Evolutionary conservation across 2,329 filamentous ascomycete genomes (phyloP).

Genomic region (Lecanicillium sp.): DNA sequence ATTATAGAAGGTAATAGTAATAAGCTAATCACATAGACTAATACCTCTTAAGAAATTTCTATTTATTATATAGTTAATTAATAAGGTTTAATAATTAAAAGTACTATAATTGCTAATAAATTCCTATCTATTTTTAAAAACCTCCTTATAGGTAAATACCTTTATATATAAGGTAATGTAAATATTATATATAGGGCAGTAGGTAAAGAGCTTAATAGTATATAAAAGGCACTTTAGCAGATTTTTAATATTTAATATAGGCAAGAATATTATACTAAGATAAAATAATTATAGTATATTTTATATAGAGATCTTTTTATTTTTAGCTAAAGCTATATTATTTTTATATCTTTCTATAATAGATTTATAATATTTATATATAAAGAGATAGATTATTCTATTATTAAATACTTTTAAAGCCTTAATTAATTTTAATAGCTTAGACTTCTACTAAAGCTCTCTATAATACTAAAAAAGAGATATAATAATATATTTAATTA

Average conservation of each 20-base stretch:
- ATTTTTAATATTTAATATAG: neutral
- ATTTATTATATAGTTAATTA: slow-evolving; percentile 1
- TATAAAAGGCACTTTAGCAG: neutral
- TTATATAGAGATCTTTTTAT: slow-evolving; percentile 2
- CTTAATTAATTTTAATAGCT: slow-evolving; percentile 3
- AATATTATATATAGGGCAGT: slow-evolving; percentile 3
- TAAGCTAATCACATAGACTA: slow-evolving; percentile 1
- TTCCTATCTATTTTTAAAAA: slow-evolving; percentile 3
- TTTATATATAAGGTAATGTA: neutral
- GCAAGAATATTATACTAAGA: slow-evolving; percentile 4
- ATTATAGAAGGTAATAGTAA: slow-evolving; percentile 3
- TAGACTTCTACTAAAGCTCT: slow-evolving; percentile 3
- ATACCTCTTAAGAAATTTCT: neutral
- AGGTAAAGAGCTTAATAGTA: slow-evolving; percentile 4
- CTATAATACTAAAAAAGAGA: neutral
- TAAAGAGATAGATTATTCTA: slow-evolving; percentile 1
- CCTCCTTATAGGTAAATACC: slow-evolving; percentile 2
- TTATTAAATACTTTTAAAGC: slow-evolving; percentile 4
- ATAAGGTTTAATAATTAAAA: slow-evolving; percentile 1
- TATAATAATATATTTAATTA: neutral
- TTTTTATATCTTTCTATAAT: slow-evolving; percentile 1
- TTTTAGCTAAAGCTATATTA: slow-evolving; percentile 6
- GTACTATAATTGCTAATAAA: neutral
- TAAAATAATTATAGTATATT: slow-evolving; percentile 1
- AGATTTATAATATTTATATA: slow-evolving; percentile 1